Evolutionary conservation across 2,329 filamentous ascomycete genomes (phyloP).

Genomic region (Xylariales sp.): DNA sequence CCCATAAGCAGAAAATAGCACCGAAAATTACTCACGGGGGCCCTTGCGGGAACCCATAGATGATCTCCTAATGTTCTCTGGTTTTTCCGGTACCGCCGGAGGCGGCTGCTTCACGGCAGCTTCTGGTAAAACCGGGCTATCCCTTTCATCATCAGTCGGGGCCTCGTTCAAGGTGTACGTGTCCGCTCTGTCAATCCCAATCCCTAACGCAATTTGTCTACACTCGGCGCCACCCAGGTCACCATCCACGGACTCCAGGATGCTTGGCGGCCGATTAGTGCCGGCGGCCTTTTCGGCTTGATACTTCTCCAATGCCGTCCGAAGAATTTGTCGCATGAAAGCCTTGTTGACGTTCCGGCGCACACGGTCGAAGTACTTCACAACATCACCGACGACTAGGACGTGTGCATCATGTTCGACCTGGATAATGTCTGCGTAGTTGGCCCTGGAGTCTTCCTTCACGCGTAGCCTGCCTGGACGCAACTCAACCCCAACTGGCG

Average conservation of each 20-base stretch:
- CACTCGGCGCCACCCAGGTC: constrained; percentile 36
- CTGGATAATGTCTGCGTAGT: constrained; percentile 54
- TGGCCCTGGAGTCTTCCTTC: constrained; percentile 53
- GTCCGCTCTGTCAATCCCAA: constrained; percentile 28
- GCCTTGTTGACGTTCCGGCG: constrained; percentile 54
- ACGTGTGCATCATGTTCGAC: constrained; percentile 53
- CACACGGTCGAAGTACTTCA: constrained; percentile 53
- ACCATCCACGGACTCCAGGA: constrained; percentile 39
- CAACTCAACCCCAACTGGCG: constrained; percentile 51
- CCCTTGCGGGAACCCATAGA: constrained; percentile 11
- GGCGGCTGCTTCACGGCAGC: constrained; percentile 18
- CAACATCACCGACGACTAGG: constrained; percentile 52
- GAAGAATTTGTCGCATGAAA: constrained; percentile 52
- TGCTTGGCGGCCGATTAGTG: constrained; percentile 23
- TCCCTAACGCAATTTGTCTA: constrained; percentile 15
- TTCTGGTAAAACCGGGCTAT: constrained; percentile 9
- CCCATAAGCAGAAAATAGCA: too few species aligned
- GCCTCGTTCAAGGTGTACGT: constrained; percentile 38
- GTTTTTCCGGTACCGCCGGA: constrained; percentile 30
- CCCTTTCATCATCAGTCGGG: constrained; percentile 36
- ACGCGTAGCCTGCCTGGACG: constrained; percentile 50
- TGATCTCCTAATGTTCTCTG: constrained; percentile 27
- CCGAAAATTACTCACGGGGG: too few species aligned
- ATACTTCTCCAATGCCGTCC: constrained; percentile 51
- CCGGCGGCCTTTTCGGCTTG: constrained; percentile 43